Evolutionary conservation across 2,329 filamentous ascomycete genomes (phyloP).

Genomic region (Fusarium proliferatum): DNA sequence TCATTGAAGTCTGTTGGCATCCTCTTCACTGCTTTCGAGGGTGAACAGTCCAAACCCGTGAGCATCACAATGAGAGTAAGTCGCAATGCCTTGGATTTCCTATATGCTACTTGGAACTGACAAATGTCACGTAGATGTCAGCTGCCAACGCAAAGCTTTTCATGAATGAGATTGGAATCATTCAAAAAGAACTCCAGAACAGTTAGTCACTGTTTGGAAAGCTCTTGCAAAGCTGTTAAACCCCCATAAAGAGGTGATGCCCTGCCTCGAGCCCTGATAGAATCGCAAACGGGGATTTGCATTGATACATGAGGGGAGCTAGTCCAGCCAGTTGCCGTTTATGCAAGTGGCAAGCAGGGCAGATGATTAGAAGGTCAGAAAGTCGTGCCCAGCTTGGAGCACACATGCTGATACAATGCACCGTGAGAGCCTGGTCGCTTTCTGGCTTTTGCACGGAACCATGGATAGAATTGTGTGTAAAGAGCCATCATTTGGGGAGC

Average conservation of each 20-base stretch:
- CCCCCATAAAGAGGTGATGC: conserved; percentile 20
- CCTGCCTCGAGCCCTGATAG: conserved; percentile 12
- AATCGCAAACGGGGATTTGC: conserved; percentile 17
- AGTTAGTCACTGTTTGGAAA: conserved; percentile 43
- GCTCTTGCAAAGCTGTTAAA: conserved; percentile 15
- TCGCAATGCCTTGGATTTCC: neutral
- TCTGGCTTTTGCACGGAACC: conserved; percentile 21
- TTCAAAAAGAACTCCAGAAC: conserved; percentile 63
- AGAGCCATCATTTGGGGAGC: conserved; percentile 26
- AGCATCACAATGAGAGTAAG: conserved; percentile 71
- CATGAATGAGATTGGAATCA: conserved; percentile 59
- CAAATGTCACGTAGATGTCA: conserved; percentile 58
- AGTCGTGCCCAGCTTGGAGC: conserved; percentile 30
- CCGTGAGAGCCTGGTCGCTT: conserved; percentile 8
- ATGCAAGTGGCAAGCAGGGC: conserved; percentile 11
- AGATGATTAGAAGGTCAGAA: conserved; percentile 29
- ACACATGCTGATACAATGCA: conserved; percentile 33
- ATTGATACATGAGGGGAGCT: conserved; percentile 16
- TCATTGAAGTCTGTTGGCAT: conserved; percentile 77
- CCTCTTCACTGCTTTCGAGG: conserved; percentile 72
- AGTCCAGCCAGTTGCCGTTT: conserved; percentile 18
- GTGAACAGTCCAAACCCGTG: conserved; percentile 63
- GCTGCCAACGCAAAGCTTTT: conserved; percentile 64
- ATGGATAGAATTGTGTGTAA: conserved; percentile 42
- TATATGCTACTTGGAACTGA: conserved; percentile 7